Evolutionary conservation across 306 rosid species (phyloP).

Genomic region (Albizia julibrissin): DNA sequence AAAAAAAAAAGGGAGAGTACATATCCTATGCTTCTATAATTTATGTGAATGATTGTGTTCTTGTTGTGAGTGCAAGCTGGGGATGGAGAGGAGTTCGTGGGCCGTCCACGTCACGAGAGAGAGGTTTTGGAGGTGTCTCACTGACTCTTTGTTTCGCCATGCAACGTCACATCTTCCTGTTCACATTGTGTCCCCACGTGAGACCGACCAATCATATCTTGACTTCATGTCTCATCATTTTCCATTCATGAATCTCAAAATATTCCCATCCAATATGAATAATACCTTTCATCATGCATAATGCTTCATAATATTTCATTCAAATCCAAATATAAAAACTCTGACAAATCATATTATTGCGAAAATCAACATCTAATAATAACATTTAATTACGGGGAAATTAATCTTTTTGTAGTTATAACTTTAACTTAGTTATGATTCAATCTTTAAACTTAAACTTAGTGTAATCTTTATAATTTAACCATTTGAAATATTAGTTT

Average conservation of each 20-base stretch:
- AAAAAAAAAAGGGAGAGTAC: too few species aligned
- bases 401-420: too few species aligned
- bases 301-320: neutral
- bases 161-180: conserved; percentile 42
- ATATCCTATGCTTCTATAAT: neutral
- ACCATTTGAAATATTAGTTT: too few species aligned
- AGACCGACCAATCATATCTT: conserved; percentile 8
- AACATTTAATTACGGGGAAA: too few species aligned
- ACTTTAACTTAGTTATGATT: too few species aligned
- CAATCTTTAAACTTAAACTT: too few species aligned
- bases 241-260: neutral
- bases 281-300: neutral
- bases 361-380: too few species aligned
- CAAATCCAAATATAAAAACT: neutral
- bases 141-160: conserved; percentile 46
- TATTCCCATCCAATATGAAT: neutral
- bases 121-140: conserved; percentile 62
- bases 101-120: conserved; percentile 91
- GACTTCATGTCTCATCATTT: neutral
- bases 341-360: neutral
- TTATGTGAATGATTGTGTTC: neutral
- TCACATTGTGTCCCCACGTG: conserved; percentile 9
- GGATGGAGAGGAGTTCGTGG: conserved; percentile 48
- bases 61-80: conserved; percentile 26
- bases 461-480: too few species aligned